A percentile compares a stretch with the other conserved stretches of the same genome.
Conservation (phyloP, 768 basidiomycete genomes). For the Gautieria morchelliformis region DNA sequence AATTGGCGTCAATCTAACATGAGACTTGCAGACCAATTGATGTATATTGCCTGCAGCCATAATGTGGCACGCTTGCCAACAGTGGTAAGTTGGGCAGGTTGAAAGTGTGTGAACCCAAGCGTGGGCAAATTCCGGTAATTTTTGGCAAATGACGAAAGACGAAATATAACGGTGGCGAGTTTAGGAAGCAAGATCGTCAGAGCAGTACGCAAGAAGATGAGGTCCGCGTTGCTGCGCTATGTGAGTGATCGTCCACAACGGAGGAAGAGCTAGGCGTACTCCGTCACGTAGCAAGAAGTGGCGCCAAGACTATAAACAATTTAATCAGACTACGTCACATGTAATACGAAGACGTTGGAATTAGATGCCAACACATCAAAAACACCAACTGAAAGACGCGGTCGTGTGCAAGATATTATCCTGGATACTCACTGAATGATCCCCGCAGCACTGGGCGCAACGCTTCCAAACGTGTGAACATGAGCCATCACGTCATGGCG, state of each 20-base stretch:
- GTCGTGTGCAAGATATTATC: too few species aligned
- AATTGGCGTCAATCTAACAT: too few species aligned
- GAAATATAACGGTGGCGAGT: conserved; percentile 82
- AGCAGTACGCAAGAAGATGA: conserved; percentile 90
- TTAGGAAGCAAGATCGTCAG: conserved; percentile 78
- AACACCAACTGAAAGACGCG: too few species aligned
- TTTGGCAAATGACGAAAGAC: conserved; percentile 75
- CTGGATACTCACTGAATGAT: conserved; percentile 72
- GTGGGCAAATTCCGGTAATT: conserved; percentile 86
- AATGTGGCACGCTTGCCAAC: too few species aligned
- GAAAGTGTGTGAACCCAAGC: too few species aligned
- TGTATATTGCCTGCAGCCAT: too few species aligned
- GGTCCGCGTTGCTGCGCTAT: conserved; percentile 78
- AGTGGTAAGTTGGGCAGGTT: too few species aligned
- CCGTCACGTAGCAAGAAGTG: conserved; percentile 98
- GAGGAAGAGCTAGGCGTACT: conserved; percentile 43
- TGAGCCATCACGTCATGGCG: conserved; percentile 99
- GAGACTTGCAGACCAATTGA: too few species aligned
- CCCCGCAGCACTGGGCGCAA: conserved; percentile 90
- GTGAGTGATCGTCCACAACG: background rate
- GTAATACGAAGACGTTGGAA: too few species aligned
- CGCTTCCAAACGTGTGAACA: conserved; percentile 91
- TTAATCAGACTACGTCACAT: too few species aligned
- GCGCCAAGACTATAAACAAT: conserved; percentile 62
- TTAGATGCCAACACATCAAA: too few species aligned